phyloP scores from a whole-genome alignment of 2,329 filamentous ascomycete species.

The Exutisphaerella laricina region DNA sequence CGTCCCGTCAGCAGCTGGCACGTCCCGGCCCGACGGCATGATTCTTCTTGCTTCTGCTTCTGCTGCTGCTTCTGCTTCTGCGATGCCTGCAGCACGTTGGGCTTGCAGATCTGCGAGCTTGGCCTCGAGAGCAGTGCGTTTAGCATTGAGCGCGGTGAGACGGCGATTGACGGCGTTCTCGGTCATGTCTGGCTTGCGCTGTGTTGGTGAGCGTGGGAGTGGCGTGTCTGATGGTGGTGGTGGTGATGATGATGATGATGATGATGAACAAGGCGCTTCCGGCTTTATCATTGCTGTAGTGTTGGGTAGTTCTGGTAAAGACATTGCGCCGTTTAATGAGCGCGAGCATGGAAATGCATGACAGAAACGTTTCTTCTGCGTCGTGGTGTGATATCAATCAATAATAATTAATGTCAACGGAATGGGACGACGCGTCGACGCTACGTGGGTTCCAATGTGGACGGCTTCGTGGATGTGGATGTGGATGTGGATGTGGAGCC shows the following conservation, averaged over 20 bases:
- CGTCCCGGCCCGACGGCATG: constrained; percentile 27
- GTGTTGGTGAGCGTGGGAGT: constrained; percentile 5
- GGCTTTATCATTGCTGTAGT: constrained; percentile 5
- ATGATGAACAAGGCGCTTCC: too few relatives aligned
- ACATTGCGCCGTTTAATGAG: constrained; percentile 25
- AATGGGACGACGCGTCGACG: constrained; percentile 7
- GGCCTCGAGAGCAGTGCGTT: constrained; percentile 40
- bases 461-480: too few relatives aligned
- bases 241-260: too few relatives aligned
- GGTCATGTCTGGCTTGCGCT: constrained; percentile 1
- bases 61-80: constrained; percentile 17
- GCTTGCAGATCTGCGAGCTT: constrained; percentile 45
- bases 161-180: constrained; percentile 5
- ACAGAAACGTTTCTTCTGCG: too few relatives aligned
- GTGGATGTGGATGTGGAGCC: too few relatives aligned
- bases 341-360: constrained; percentile 15
- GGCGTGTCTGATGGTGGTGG: constrained; percentile 7
- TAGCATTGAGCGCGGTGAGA: constrained; percentile 20
- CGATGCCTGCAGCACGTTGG: constrained; percentile 37
- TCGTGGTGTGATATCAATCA: constrained; percentile 6
- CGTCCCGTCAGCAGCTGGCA: constrained; percentile 22
- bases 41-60: too few relatives aligned
- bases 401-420: too few relatives aligned
- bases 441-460: too few relatives aligned
- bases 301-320: constrained; percentile 16